phyloP scores from a whole-genome alignment of 1,139 yeast genomes.

The Yarrowia galli region DNA sequence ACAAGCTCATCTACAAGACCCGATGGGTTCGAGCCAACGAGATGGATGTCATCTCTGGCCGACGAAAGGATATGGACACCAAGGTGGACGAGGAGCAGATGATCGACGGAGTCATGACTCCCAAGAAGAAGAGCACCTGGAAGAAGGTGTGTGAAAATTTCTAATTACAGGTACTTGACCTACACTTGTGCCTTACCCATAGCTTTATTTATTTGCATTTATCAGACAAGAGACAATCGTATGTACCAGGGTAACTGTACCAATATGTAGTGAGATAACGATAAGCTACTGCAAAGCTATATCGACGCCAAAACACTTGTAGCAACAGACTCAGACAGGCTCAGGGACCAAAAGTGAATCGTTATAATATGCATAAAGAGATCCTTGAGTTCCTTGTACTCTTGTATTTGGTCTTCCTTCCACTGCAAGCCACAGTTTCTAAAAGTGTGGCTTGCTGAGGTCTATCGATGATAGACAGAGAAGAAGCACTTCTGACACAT shows the following conservation, averaged over 20 bases:
- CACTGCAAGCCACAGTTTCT: slow-evolving; percentile 24
- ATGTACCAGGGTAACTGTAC: too few species aligned
- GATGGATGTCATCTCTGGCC: slow-evolving; percentile 57
- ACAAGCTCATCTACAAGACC: slow-evolving; percentile 55
- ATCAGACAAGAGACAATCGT: neutral
- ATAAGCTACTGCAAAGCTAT: neutral
- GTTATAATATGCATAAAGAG: neutral
- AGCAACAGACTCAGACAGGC: slow-evolving; percentile 1
- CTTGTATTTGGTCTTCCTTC: neutral
- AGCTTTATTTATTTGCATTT: slow-evolving; percentile 34
- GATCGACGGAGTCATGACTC: slow-evolving; percentile 3
- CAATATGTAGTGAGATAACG: neutral
- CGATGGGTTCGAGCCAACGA: slow-evolving; percentile 55
- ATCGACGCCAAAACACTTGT: neutral
- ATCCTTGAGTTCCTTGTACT: neutral
- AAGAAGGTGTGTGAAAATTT: slow-evolving; percentile 14
- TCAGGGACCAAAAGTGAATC: slow-evolving; percentile 12
- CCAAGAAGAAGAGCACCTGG: slow-evolving; percentile 21
- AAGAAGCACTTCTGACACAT: slow-evolving; percentile 10
- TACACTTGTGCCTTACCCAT: neutral
- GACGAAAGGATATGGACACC: slow-evolving; percentile 46
- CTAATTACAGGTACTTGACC: neutral
- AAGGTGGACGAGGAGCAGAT: slow-evolving; percentile 4
- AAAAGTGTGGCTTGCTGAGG: slow-evolving; percentile 27
- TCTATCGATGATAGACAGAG: neutral